A percentile compares a stretch with the other conserved stretches of the same genome.
These are phyloP conservation scores for Fusarium longipes DNA, from an alignment of 2,329 filamentous ascomycete species.

Conservation along the genomic window DNA sequence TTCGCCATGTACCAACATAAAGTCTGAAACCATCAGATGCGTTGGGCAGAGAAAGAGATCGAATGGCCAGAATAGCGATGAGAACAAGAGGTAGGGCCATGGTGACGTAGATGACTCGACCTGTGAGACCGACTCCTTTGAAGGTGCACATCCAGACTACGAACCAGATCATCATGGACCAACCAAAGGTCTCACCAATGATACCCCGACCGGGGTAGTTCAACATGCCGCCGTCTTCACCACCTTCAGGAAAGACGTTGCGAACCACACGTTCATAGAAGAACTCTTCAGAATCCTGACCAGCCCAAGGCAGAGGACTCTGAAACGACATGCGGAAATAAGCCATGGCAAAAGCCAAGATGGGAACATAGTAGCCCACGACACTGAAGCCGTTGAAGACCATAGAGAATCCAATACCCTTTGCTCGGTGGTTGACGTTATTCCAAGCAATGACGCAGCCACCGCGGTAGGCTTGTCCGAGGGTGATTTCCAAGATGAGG, in stretches of 20 bases:
- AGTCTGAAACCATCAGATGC: slow-evolving; percentile 61
- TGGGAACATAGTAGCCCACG: slow-evolving; percentile 65
- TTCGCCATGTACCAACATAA: slow-evolving; percentile 53
- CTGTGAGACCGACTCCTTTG: slow-evolving; percentile 65
- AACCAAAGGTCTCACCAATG: slow-evolving; percentile 64
- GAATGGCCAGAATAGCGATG: slow-evolving; percentile 63
- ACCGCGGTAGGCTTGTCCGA: slow-evolving; percentile 71
- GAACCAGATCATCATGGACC: slow-evolving; percentile 67
- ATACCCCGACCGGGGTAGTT: slow-evolving; percentile 57
- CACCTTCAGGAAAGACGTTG: slow-evolving; percentile 7
- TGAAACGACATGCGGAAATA: slow-evolving; percentile 65
- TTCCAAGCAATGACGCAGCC: slow-evolving; percentile 62
- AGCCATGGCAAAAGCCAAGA: slow-evolving; percentile 66
- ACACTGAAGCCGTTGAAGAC: slow-evolving; percentile 63
- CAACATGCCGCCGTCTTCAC: neutral
- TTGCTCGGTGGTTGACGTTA: slow-evolving; percentile 60
- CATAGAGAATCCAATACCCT: slow-evolving; percentile 62
- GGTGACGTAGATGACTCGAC: slow-evolving; percentile 66
- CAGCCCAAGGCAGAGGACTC: slow-evolving; percentile 63
- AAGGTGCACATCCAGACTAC: slow-evolving; percentile 68
- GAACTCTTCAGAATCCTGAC: neutral
- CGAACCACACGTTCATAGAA: slow-evolving; percentile 52
- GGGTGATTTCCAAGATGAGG: slow-evolving; percentile 68
- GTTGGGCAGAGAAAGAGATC: slow-evolving; percentile 62
- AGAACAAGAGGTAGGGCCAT: slow-evolving; percentile 67